Evolutionary conservation across 257 asterid species (phyloP), one percentile per base, ranked within the genome.

Genomic region (Solanum rostratum): DNA sequence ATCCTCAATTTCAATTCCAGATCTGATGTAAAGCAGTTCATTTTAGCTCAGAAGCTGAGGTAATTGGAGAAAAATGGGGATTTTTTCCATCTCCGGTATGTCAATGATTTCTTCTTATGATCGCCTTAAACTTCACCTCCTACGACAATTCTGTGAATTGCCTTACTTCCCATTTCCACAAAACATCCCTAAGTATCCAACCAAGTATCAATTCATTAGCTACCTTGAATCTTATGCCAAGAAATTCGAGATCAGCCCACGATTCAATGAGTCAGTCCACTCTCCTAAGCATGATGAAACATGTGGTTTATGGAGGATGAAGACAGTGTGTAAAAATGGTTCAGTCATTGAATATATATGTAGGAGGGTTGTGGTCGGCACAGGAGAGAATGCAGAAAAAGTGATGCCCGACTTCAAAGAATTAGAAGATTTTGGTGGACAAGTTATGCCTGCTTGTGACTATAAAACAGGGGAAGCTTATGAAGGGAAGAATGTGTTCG

Each of bases 321-420:
- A 73, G 90, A 92, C 90, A 3, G 87, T 80, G 12, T 41, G 20
- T 1, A 70, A 41, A 10, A 73, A 85, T 22, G 80, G 86, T 52
- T 84, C 90, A 10, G 39, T 78, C 20, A 80, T 87, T 2, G 98
- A 93, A 88, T 96, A 94, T 78, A 84, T 96, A 9, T 94, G 98
- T 76, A 80, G 96, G 91, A 93, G 97, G 98, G 89, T 96, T 15
- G 98, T 96, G 69, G 99, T 94, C 86, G 98, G 98, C 1, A 92
- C 89, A 11, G 99, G 99, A 1, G 99, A 96, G 83, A 94, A 96
- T 88, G 97, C 99, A 1, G 97, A 94, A 89, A 94, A 90, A 45
- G 85, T 92, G 7, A 93, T 90, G 80, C 99, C 99, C 9, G 95
- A 90, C 22, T 89, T 96, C 10, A 90, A 92, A 20, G 97, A 98